Evolutionary conservation across 108 stramenopile genomes (phyloP), one percentile per base, ranked within the genome.

Genomic region (Bacterosira constricta): DNA sequence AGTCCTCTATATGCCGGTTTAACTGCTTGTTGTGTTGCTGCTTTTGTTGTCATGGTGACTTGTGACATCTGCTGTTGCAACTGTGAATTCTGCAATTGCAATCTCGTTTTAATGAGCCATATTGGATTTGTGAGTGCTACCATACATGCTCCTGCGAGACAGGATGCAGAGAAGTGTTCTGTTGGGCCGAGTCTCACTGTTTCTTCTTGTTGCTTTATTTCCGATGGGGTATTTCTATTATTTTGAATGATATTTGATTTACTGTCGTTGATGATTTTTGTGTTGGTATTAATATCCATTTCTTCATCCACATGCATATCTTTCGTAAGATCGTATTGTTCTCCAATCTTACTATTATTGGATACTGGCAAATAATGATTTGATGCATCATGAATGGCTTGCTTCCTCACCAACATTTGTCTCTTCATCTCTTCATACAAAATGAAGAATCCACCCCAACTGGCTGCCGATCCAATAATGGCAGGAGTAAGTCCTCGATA

Each of bases 361-460:
- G 18, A 29, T 15, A 8, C 20, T 52, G 51, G 21, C 27, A 11
- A 13, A 27, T 9, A 27, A 35, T 34, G 53, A n/a, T 5, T 15
- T 13, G 17, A 1, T n/a, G 6, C 32, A 34, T 11, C 32, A 29
- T 34, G 25, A 6, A 13, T 26, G 30, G n/a, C n/a, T 39, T 55
- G 11, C 55, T 59, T 81, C 1, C 55, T 25, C 23, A 80, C 65
- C 45, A 66, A 38, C 32, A 86, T 65, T 51, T 72, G 60, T 46
- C 67, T 60, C 83, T 99, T 98, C 18, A 90, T 66, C 12, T 73
- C 82, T 83, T 99, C 98, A 68, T 99, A 99, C 26, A 97, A 80
- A 64, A 86, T 98, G 69, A 99, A 99, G 61, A 97, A 99, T 26
- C 98, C 96, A 17, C 99, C 99, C 99, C 99, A 99, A 15, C 92